A percentile compares a stretch with the other conserved stretches of the same genome.
phyloP scores from a whole-genome alignment of 257 asterid genomes.

The Nicotiana undulata region DNA sequence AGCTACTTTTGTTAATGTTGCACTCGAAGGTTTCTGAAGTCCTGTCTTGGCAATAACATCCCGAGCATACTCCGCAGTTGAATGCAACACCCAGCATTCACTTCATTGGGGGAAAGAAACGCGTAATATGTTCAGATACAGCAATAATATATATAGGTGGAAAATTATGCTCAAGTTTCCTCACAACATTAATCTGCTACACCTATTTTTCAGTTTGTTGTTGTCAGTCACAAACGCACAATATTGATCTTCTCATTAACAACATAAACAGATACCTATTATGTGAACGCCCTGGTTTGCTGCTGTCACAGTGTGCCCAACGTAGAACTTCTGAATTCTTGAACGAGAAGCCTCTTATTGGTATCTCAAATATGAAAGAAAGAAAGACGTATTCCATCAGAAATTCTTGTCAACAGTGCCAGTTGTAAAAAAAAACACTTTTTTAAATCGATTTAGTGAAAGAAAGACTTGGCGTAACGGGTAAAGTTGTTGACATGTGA shows the following conservation, averaged over 20 bases:
- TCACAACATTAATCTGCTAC: not conserved
- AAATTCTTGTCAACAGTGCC: not conserved
- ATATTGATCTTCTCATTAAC: not conserved
- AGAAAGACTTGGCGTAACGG: no score
- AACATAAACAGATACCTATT: conserved; percentile 33
- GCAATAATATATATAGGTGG: not conserved
- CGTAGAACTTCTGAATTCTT: conserved; percentile 63
- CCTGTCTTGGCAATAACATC: conserved; percentile 61
- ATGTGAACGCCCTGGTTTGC: conserved; percentile 74
- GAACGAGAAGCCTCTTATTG: conserved; percentile 55
- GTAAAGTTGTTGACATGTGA: no score
- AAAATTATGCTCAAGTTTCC: not conserved
- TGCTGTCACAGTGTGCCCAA: conserved; percentile 77
- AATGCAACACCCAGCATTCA: conserved; percentile 88
- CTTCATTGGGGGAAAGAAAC: conserved; percentile 22
- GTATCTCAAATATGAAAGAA: conserved; percentile 46
- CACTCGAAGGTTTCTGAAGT: conserved; percentile 56
- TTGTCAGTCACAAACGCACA: not conserved
- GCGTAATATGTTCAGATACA: not conserved
- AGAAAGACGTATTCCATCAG: not conserved
- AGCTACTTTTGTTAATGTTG: conserved; percentile 49
- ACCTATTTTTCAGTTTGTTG: not conserved
- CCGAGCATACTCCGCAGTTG: conserved; percentile 70
- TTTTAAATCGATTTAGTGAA: not conserved
- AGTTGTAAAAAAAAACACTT: not conserved